These are phyloP conservation scores for Falciphora oryzae DNA, from an alignment of 2,329 filamentous ascomycete genomes.

Conservation along the genomic window DNA sequence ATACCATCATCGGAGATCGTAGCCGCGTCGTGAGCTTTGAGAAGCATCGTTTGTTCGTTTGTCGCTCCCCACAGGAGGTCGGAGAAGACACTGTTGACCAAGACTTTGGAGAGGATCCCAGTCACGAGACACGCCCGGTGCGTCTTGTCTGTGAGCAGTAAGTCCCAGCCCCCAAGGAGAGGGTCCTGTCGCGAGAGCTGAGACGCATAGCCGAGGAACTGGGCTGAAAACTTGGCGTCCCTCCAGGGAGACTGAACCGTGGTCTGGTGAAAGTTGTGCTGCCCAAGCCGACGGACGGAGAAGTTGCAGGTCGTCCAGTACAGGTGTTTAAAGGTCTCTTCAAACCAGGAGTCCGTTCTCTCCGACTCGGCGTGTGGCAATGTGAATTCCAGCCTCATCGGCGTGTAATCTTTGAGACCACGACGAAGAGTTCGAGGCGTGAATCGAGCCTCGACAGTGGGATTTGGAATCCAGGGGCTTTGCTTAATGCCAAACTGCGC, in stretches of 20 bases:
- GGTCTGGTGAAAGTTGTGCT: conserved; percentile 7
- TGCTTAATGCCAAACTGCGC: conserved; percentile 4
- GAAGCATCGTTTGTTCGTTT: conserved; percentile 18
- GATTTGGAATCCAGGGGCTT: not conserved
- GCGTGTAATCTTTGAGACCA: conserved; percentile 15
- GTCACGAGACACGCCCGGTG: conserved; percentile 27
- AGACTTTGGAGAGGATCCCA: conserved; percentile 30
- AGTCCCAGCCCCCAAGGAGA: conserved; percentile 28
- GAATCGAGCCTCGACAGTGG: not conserved
- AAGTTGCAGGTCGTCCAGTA: conserved; percentile 21
- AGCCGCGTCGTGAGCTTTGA: conserved; percentile 26
- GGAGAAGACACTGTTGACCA: conserved; percentile 33
- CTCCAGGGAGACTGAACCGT: conserved; percentile 16
- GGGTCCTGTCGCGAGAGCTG: conserved; percentile 30
- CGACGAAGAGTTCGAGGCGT: not conserved
- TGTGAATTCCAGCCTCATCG: conserved; percentile 18
- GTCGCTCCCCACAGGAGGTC: conserved; percentile 34
- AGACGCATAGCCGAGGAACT: conserved; percentile 29
- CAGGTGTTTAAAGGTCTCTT: conserved; percentile 22
- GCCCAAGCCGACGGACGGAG: conserved; percentile 23
- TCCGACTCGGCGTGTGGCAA: conserved; percentile 15
- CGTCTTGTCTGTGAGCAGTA: conserved; percentile 24
- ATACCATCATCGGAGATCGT: conserved; percentile 28
- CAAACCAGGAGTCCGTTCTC: conserved; percentile 21
- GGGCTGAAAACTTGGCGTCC: conserved; percentile 19